Evolutionary conservation across 371 early-diverging fungal species (phyloP).

Genomic region (Syncephalastrum sp.): DNA sequence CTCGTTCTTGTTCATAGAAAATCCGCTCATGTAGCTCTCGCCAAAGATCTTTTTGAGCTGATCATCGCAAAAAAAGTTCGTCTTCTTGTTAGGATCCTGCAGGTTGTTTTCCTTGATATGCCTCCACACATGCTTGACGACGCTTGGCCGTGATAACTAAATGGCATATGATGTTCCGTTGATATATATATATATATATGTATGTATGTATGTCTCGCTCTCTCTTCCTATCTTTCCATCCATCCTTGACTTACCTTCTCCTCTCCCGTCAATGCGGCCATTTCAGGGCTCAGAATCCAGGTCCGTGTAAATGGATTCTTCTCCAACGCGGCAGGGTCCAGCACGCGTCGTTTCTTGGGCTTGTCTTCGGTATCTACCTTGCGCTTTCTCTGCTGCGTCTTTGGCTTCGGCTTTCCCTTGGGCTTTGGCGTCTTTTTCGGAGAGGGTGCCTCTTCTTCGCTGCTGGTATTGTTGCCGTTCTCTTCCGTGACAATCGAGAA

Average conservation of each 20-base stretch:
- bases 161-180: no score
- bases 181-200: no score
- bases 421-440: not conserved
- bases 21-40: conserved; percentile 17
- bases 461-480: not conserved
- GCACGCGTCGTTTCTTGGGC: conserved; percentile 7
- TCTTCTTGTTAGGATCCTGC: conserved; percentile 45
- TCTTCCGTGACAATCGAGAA: conserved; percentile 18
- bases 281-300: conserved; percentile 25
- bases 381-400: not conserved
- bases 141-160: conserved; percentile 37
- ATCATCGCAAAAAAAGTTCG: conserved; percentile 38
- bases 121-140: conserved; percentile 48
- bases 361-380: conserved; percentile 7
- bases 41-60: conserved; percentile 35
- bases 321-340: conserved; percentile 10
- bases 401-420: conserved; percentile 3
- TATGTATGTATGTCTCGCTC: no score
- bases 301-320: conserved; percentile 24
- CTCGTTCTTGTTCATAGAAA: conserved; percentile 40
- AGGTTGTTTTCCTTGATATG: conserved; percentile 46
- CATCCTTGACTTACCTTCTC: conserved; percentile 19
- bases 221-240: no score
- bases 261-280: conserved; percentile 27
- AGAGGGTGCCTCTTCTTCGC: not conserved